Evolutionary conservation across 2,329 filamentous ascomycete species (phyloP).

Genomic region (Didymella glomerata): DNA sequence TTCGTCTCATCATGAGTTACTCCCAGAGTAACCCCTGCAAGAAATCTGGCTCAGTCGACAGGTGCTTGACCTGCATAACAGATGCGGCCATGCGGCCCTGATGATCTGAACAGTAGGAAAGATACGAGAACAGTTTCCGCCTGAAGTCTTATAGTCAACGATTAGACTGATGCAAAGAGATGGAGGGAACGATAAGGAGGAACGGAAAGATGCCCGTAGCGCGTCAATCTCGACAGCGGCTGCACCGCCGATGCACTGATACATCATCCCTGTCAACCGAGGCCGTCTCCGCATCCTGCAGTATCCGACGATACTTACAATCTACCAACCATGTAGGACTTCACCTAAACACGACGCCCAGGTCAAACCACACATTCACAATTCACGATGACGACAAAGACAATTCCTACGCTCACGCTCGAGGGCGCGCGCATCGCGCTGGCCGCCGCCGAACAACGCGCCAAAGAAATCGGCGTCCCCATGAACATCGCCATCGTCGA

Average conservation of each 20-base stretch:
- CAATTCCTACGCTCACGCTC: constrained; percentile 46
- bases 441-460: constrained; percentile 48
- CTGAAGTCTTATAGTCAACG: too few relatives aligned
- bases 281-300: constrained; percentile 21
- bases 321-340: constrained; percentile 4
- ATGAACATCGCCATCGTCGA: constrained; percentile 63
- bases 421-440: constrained; percentile 49
- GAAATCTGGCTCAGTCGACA: too few relatives aligned
- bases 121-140: too few relatives aligned
- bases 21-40: too few relatives aligned
- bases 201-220: constrained; percentile 30
- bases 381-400: constrained; percentile 45
- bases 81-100: too few relatives aligned
- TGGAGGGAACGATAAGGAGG: too few relatives aligned
- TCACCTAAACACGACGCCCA: background rate
- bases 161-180: too few relatives aligned
- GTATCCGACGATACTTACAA: constrained; percentile 12
- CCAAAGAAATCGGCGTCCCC: constrained; percentile 47
- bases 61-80: too few relatives aligned
- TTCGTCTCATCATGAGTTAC: too few relatives aligned
- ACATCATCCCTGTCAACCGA: constrained; percentile 22
- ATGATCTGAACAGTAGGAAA: too few relatives aligned
- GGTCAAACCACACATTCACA: background rate
- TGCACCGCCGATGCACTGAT: background rate
- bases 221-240: constrained; percentile 5